Base-by-base conservation (phyloP, 352 stramenopile genomes). In the Globisporangium camurandrum region DNA sequence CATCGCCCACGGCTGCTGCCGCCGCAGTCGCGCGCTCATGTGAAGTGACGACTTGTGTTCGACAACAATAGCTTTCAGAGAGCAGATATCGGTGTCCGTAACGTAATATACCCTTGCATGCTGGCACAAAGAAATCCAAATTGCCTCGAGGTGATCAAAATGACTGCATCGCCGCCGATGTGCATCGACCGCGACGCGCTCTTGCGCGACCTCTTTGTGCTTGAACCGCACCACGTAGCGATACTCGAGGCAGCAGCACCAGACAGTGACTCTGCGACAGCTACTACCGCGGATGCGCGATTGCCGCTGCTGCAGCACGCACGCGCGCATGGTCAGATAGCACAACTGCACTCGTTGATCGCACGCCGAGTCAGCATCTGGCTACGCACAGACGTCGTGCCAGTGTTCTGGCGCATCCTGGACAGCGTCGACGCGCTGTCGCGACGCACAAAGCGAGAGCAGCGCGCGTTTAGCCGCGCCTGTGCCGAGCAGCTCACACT, bases 171-270 rank as follows among this genome's bases (percentile, higher is more conserved):
- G n/a, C n/a, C n/a, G n/a, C n/a, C n/a, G 52, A 61, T 88, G 59
- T 56, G 66, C 30, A 76, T 88, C 45, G 74, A 86, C 47, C 65
- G 68, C 31, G 64, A 76, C 44, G 61, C 80, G 57, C 68, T 88
- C 17, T 86, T 71, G 74, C 64, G 70, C 16, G 85, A 84, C 57
- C 73, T 88, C 39, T 77, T 88, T 36, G 69, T 69, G 4, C 84
- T 88, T 44, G 73, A 83, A 48, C 57, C 36, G n/a, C 36, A 56
- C 40, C 39, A 67, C 28, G 40, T 59, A 26, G 46, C 20, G 8
- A 53, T 23, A 9, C 16, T 3, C n/a, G 19, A 20, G 22, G 16
- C 6, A n/a, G 30, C 8, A 11, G 22, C 20, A n/a, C 20, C 43
- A 11, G 53, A 61, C 44, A 9, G 37, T 12, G 20, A 48, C 2